Evolutionary conservation across 2,329 filamentous ascomycete genomes (phyloP).

Genomic region (Colletotrichum sublineola): DNA sequence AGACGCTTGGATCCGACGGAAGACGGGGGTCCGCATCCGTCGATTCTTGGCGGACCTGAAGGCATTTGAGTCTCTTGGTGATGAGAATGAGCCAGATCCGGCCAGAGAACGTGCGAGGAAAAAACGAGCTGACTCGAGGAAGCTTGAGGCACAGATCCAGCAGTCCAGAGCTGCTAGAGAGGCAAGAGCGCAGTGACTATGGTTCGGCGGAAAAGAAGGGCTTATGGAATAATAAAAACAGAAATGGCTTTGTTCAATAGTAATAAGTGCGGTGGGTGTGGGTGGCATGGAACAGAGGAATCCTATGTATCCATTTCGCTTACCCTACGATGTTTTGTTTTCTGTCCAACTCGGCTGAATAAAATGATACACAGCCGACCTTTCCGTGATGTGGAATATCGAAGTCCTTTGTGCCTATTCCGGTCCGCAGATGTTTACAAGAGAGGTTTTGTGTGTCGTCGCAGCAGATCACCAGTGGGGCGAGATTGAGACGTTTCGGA

Average conservation of each 20-base stretch:
- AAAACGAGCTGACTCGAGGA: slow-evolving; percentile 51
- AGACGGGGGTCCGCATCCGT: slow-evolving; percentile 66
- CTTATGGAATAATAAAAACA: background rate
- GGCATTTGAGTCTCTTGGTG: slow-evolving; percentile 61
- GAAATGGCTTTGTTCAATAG: background rate
- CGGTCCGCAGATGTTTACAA: background rate
- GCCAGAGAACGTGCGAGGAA: slow-evolving; percentile 47
- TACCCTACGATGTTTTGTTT: too few species aligned
- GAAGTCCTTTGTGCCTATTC: background rate
- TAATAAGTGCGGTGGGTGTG: background rate
- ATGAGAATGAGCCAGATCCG: slow-evolving; percentile 47
- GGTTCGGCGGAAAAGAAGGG: background rate
- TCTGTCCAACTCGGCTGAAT: too few species aligned
- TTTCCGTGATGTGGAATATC: too few species aligned
- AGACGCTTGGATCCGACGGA: slow-evolving; percentile 64
- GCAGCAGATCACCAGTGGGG: background rate
- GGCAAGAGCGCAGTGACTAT: slow-evolving; percentile 15
- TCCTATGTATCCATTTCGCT: slow-evolving; percentile 1
- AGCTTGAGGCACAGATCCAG: slow-evolving; percentile 53
- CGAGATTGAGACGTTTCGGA: background rate
- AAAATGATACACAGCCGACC: background rate
- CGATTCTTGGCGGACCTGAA: slow-evolving; percentile 68
- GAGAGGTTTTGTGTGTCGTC: background rate
- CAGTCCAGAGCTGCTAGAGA: slow-evolving; percentile 45
- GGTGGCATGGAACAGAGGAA: background rate